A percentile compares a stretch with the other conserved stretches of the same genome.
phyloP scores from a whole-genome alignment of 495 filamentous ascomycete genomes.

The Oleoguttula mirabilis region DNA sequence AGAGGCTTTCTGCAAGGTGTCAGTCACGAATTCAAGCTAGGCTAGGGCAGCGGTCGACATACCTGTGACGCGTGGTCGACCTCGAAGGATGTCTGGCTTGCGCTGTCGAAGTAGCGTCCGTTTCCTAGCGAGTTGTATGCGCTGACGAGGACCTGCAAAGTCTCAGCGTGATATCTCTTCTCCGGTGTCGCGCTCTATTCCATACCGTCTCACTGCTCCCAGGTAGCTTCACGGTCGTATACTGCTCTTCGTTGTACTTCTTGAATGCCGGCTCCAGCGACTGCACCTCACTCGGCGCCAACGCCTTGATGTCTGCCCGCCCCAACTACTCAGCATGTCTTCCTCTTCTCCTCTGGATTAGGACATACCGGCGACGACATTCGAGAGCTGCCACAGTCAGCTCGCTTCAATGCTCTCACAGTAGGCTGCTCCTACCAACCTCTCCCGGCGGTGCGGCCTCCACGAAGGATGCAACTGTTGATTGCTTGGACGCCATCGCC shows the following conservation, averaged over 20 bases:
- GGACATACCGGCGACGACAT: conserved; percentile 79
- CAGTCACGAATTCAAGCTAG: conserved; percentile 9
- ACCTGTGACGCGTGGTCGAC: conserved; percentile 80
- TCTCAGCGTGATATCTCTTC: background rate
- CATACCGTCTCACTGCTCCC: conserved; percentile 61
- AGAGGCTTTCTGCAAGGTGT: conserved; percentile 63
- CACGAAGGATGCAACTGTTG: conserved; percentile 59
- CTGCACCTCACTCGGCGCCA: conserved; percentile 54
- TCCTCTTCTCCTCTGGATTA: background rate
- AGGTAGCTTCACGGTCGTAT: conserved; percentile 76
- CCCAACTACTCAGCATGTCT: background rate
- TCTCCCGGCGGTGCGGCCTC: conserved; percentile 94
- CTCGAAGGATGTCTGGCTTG: conserved; percentile 70
- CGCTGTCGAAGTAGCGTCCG: conserved; percentile 78
- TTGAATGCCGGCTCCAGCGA: conserved; percentile 74
- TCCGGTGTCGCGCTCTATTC: background rate
- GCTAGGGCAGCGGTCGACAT: conserved; percentile 10
- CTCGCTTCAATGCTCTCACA: conserved; percentile 1
- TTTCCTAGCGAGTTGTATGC: conserved; percentile 65
- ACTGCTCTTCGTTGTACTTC: conserved; percentile 93
- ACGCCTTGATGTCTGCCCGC: conserved; percentile 67
- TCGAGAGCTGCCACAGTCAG: conserved; percentile 53
- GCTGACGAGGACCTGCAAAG: conserved; percentile 65
- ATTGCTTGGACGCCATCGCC: conserved; percentile 25
- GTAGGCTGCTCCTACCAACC: conserved; percentile 42